Conservation (phyloP, 2,329 filamentous ascomycete genomes). For the Dactylella cylindrospora region DNA sequence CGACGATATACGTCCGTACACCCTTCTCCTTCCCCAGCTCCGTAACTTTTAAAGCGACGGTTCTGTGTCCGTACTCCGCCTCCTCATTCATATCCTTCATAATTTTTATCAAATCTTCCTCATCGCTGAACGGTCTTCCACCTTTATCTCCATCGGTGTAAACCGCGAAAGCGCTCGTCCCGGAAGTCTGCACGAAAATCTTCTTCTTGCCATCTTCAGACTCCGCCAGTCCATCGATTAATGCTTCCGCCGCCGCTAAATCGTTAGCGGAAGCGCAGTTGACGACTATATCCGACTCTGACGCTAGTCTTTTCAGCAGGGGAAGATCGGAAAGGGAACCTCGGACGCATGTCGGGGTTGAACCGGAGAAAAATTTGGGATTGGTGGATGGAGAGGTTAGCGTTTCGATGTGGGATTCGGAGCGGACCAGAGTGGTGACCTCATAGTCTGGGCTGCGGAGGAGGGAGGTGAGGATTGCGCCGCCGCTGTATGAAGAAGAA, state of each 20-base stretch:
- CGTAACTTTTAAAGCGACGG: constrained; percentile 8
- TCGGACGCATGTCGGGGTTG: constrained; percentile 17
- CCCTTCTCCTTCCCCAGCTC: constrained; percentile 16
- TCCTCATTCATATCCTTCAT: constrained; percentile 23
- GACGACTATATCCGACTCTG: constrained; percentile 32
- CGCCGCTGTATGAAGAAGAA: constrained; percentile 7
- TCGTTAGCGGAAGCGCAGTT: constrained; percentile 37
- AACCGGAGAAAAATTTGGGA: constrained; percentile 38
- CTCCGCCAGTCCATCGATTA: constrained; percentile 17
- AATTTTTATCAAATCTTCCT: constrained; percentile 12
- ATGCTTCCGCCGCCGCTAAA: constrained; percentile 7
- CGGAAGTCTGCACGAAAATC: constrained; percentile 35
- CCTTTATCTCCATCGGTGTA: constrained; percentile 18
- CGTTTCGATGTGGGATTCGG: constrained; percentile 26
- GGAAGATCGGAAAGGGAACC: constrained; percentile 21
- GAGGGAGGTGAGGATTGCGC: constrained; percentile 24
- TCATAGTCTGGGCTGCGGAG: constrained; percentile 26
- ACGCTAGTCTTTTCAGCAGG: constrained; percentile 17
- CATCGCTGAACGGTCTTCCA: constrained; percentile 15
- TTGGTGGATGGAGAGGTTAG: constrained; percentile 31
- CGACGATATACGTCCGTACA: constrained; percentile 13
- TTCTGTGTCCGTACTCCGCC: constrained; percentile 32
- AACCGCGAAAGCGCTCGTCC: constrained; percentile 23
- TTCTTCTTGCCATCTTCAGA: constrained; percentile 13
- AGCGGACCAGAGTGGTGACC: constrained; percentile 32